Evolutionary conservation across 2,329 filamentous ascomycete species (phyloP), one percentile per base, ranked within the genome.

Genomic region (Ophiocordyceps camponoti-rufipedis): DNA sequence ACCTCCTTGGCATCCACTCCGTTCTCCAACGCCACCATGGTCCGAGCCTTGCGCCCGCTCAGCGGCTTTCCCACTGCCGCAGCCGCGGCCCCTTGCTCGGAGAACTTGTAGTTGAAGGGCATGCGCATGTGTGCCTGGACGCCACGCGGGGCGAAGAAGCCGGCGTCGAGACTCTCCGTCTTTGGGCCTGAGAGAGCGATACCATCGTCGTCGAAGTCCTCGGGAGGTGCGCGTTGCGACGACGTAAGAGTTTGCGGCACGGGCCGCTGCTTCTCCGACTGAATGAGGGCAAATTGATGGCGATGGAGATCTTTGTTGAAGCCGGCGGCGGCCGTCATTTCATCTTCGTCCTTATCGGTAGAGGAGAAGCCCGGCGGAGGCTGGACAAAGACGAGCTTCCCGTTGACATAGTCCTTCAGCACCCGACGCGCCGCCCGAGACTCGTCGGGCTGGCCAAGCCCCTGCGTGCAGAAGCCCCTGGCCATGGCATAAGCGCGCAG

Each of bases 401-500:
- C 91, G 59, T 82, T 94, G 53, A 98, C 91, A 57, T 96, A 98
- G 65, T 98, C 91, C 61, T 98, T 98, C 28, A 98, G 74, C 14
- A 98, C 73, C 53, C 85, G 83, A 45, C 91, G 76, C 5, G 89
- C 87, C 7, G 91, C 91, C 54, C 91, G 76, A 1, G 87, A 93
- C 67, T 94, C 87, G 56, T 98, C 91, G 0, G 91, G 89, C 57
- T 91, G 84, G 9, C 91, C 89, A 32, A 85, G 75, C 56, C 91
- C 91, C 45, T 84, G 80, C 5, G 88, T 95, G 47, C 83, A 80
- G 67, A 94, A 98, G 11, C 91, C 91, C 58, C 93, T 73, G 14
- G 91, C 91, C 46, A 74, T 77, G 33, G 91, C 91, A 56, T 95
- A 96, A 3, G 89, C 82, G 28, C 78, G 71, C 5, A 98, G 74